phyloP scores from a whole-genome alignment of 2,329 filamentous ascomycete genomes.

The Claviceps pazoutovae region DNA sequence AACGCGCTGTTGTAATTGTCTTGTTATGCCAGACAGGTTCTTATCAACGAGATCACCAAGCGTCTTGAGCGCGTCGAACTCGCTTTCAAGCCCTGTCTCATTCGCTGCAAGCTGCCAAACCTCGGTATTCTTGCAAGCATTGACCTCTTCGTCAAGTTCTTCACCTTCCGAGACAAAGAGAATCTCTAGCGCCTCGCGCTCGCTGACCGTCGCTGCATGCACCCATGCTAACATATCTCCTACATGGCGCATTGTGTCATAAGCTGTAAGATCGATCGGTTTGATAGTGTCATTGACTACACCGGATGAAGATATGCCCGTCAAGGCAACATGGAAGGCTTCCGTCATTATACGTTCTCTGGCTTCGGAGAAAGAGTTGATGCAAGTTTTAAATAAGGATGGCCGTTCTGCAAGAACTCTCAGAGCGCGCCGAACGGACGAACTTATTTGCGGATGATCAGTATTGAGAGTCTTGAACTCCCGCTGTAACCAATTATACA shows the following conservation, averaged over 20 bases:
- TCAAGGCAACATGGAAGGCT: conserved; percentile 77
- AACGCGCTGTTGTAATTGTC: conserved; percentile 75
- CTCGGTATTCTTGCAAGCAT: conserved; percentile 67
- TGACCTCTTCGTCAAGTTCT: conserved; percentile 70
- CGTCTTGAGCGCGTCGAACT: conserved; percentile 70
- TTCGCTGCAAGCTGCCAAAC: conserved; percentile 60
- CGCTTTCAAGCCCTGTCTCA: conserved; percentile 37
- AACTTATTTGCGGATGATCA: conserved; percentile 85
- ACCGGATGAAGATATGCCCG: conserved; percentile 49
- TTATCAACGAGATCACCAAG: conserved; percentile 78
- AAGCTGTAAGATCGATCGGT: conserved; percentile 85
- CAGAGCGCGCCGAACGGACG: conserved; percentile 68
- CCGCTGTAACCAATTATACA: conserved; percentile 88
- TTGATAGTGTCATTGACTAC: conserved; percentile 53
- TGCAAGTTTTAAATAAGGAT: conserved; percentile 79
- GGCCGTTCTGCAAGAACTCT: conserved; percentile 81
- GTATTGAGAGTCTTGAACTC: conserved; percentile 87
- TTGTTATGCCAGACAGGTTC: conserved; percentile 66
- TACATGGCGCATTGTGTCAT: conserved; percentile 81
- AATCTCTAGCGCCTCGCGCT: conserved; percentile 80
- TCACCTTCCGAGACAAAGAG: conserved; percentile 85
- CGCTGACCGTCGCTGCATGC: conserved; percentile 86
- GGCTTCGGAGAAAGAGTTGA: conserved; percentile 86
- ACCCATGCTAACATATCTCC: conserved; percentile 98
- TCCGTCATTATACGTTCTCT: conserved; percentile 78